A percentile compares a stretch with the other conserved stretches of the same genome.
phyloP scores from a whole-genome alignment of 148 eudicot genomes.

The Diospyros kaki region DNA sequence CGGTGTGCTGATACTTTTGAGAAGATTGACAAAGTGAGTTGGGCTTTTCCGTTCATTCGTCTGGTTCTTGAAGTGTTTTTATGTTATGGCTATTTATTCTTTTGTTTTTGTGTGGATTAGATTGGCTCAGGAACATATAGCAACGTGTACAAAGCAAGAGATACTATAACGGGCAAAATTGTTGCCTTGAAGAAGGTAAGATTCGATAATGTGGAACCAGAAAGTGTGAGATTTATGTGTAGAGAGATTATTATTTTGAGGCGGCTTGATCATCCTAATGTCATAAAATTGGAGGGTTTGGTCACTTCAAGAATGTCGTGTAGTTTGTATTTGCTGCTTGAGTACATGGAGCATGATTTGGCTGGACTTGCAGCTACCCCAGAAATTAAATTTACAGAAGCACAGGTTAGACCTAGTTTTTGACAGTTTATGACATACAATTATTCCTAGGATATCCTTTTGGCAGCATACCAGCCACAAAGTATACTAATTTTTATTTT shows the following conservation, averaged over 20 bases:
- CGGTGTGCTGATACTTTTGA: conserved; percentile 62
- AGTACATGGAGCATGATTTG: conserved; percentile 94
- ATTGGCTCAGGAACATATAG: conserved; percentile 97
- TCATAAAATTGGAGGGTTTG: conserved; percentile 82
- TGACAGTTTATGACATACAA: not conserved
- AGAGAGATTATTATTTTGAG: conserved; percentile 86
- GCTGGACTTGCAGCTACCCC: conserved; percentile 98
- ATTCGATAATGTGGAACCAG: conserved; percentile 90
- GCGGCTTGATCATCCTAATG: conserved; percentile 84
- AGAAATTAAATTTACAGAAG: conserved; percentile 71
- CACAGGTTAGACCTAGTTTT: conserved; percentile 56
- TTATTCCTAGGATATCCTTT: not conserved
- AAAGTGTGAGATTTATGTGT: conserved; percentile 94
- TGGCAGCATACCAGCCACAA: not conserved
- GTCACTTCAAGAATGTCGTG: conserved; percentile 96
- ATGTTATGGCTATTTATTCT: not conserved
- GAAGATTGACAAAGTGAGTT: conserved; percentile 54
- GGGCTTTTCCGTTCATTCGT: not conserved
- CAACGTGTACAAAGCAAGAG: conserved; percentile 96
- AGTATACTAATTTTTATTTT: not conserved
- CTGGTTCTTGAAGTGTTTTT: not conserved
- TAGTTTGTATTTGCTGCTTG: conserved; percentile 89
- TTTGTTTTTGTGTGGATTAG: conserved; percentile 25
- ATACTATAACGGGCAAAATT: conserved; percentile 69
- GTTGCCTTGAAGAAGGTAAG: conserved; percentile 93